Percentiles rank a stretch among this genome's conserved stretches.
These are phyloP conservation scores for Eragrostis tef DNA, from an alignment of 202 grass and related monocot species.

Conservation along the genomic window DNA sequence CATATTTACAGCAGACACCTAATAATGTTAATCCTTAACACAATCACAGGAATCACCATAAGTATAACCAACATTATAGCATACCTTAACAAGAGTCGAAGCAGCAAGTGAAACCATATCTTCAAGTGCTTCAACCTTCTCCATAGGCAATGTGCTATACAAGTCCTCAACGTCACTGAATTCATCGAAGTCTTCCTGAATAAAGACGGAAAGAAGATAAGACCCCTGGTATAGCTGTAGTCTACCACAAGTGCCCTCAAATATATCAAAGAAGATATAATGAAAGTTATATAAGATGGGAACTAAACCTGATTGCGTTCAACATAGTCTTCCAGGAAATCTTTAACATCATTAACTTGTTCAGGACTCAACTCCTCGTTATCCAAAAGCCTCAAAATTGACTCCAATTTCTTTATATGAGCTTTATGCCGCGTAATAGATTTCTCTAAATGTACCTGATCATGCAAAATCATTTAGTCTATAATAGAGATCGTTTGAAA, in stretches of 20 bases:
- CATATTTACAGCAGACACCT: conserved; percentile 10
- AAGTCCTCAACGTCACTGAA: conserved; percentile 97
- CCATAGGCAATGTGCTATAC: conserved; percentile 82
- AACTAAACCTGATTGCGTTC: conserved; percentile 84
- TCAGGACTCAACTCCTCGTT: conserved; percentile 99
- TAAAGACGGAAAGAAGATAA: conserved; percentile 37
- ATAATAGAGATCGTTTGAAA: conserved; percentile 30
- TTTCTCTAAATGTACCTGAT: conserved; percentile 92
- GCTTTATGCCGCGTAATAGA: conserved; percentile 94
- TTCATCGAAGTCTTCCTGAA: conserved; percentile 98
- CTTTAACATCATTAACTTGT: conserved; percentile 97
- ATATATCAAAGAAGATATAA: conserved; percentile 16
- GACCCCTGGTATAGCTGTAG: conserved; percentile 6
- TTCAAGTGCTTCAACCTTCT: conserved; percentile 99
- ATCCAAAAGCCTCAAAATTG: conserved; percentile 94
- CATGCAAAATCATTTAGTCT: conserved; percentile 45
- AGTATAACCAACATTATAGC: conserved; percentile 16
- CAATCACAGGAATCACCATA: conserved; percentile 1
- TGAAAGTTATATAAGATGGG: conserved; percentile 37
- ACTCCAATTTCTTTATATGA: conserved; percentile 98
- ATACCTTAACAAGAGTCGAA: conserved; percentile 85
- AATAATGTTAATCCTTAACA: conserved; percentile 3
- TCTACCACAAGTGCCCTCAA: conserved; percentile 12
- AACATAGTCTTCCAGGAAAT: conserved; percentile 98
- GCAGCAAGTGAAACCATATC: conserved; percentile 97